Conservation (phyloP, 192 early-diverging fungal genomes). For the Hyaloraphidium curvatum region DNA sequence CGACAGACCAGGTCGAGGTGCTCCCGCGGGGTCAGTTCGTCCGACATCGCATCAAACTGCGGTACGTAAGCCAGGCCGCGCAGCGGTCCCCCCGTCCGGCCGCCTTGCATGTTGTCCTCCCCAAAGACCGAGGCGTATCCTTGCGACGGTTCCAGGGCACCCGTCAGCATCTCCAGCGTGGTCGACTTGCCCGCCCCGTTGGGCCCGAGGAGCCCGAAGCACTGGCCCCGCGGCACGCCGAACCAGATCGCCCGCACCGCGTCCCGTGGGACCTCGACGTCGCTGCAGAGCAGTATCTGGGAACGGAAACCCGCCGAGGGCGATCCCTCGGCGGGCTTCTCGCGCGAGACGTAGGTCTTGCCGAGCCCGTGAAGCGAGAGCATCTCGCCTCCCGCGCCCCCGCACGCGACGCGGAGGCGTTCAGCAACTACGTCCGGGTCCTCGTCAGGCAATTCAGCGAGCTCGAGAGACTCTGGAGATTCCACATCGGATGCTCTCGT, state of each 20-base stretch:
- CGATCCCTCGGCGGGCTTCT: no score
- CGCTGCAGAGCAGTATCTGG: neutral
- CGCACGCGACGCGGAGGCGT: no score
- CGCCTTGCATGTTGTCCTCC: neutral
- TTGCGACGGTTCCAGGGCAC: neutral
- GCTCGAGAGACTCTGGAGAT: no score
- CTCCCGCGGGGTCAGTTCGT: slow-evolving; percentile 17
- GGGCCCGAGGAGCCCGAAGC: slow-evolving; percentile 8
- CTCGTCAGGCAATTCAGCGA: no score
- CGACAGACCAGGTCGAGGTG: slow-evolving; percentile 18
- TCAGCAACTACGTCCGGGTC: no score
- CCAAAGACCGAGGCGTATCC: slow-evolving; percentile 6
- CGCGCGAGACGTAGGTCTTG: no score
- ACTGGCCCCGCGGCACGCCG: neutral
- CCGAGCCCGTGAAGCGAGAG: no score
- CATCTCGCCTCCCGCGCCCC: no score
- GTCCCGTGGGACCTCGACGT: neutral
- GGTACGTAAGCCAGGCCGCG: no score
- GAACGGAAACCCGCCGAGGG: no score
- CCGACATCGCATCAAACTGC: slow-evolving; percentile 20
- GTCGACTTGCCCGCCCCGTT: slow-evolving; percentile 9
- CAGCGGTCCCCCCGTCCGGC: no score
- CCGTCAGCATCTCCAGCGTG: neutral
- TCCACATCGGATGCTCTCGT: no score
- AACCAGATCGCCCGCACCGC: slow-evolving; percentile 4